Conservation (phyloP, 139 green algal species). For the Coelastrella sp. region DNA sequence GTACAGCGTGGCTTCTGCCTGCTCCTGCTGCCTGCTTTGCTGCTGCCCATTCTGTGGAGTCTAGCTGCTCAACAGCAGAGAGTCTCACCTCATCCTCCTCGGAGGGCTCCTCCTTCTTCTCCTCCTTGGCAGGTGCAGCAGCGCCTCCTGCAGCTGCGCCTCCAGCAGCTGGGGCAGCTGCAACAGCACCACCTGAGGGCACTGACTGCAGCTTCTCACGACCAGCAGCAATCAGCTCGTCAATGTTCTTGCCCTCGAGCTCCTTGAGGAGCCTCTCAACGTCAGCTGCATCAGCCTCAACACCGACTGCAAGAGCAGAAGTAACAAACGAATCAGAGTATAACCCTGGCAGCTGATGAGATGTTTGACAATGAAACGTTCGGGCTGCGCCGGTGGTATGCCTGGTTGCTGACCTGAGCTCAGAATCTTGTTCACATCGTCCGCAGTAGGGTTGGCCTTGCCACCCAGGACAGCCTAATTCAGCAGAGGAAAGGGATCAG, state of each 20-base stretch:
- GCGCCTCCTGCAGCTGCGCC: slow-evolving; percentile 49
- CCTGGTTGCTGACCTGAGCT: slow-evolving; percentile 59
- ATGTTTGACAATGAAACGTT: neutral
- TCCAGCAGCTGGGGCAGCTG: slow-evolving; percentile 48
- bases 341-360: neutral
- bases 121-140: slow-evolving; percentile 65
- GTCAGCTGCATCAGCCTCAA: slow-evolving; percentile 75
- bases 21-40: no score
- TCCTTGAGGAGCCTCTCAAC: slow-evolving; percentile 77
- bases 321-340: neutral
- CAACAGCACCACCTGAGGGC: slow-evolving; percentile 65
- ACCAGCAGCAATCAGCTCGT: slow-evolving; percentile 58
- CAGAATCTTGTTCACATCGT: slow-evolving; percentile 79
- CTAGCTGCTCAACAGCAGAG: neutral
- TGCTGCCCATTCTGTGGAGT: neutral
- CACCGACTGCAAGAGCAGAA: slow-evolving; percentile 62
- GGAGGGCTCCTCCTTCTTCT: slow-evolving; percentile 74
- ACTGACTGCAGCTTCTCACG: slow-evolving; percentile 82
- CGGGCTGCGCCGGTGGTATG: neutral
- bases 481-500: neutral
- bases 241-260: slow-evolving; percentile 81
- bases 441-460: slow-evolving; percentile 73
- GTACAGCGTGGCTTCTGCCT: no score
- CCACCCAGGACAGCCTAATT: slow-evolving; percentile 79
- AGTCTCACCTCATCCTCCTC: slow-evolving; percentile 61